These are phyloP conservation scores for Hanseniaspora taiwanica DNA, from an alignment of 805 yeast species.

Conservation along the genomic window DNA sequence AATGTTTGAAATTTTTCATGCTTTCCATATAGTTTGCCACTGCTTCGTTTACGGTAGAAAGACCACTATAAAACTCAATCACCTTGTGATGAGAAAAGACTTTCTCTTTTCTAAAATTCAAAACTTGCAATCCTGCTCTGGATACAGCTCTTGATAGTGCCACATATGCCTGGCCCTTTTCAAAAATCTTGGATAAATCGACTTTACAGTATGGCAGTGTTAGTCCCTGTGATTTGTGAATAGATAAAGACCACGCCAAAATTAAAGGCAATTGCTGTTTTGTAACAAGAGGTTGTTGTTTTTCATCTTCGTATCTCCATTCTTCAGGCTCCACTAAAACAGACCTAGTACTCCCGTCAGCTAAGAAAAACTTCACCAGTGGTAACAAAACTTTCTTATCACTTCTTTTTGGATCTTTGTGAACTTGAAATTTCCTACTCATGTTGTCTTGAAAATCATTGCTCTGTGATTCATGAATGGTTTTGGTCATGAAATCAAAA, in stretches of 20 bases:
- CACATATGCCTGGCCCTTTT: constrained; percentile 91
- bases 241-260: constrained; percentile 93
- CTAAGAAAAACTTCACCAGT: constrained; percentile 57
- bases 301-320: constrained; percentile 69
- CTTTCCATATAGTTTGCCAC: constrained; percentile 5
- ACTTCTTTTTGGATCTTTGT: constrained; percentile 28
- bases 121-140: constrained; percentile 69
- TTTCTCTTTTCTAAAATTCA: constrained; percentile 50
- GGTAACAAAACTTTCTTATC: constrained; percentile 35
- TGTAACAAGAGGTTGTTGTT: constrained; percentile 51
- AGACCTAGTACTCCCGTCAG: constrained; percentile 61
- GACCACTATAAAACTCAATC: constrained; percentile 45
- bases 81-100: constrained; percentile 66
- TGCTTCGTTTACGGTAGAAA: constrained; percentile 25
- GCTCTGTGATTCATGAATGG: constrained; percentile 6
- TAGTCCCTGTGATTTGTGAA: constrained; percentile 94
- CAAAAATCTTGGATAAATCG: constrained; percentile 65
- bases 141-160: constrained; percentile 85
- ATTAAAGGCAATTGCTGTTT: constrained; percentile 76
- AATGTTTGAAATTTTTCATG: neutral
- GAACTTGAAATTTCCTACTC: constrained; percentile 36
- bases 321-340: constrained; percentile 70
- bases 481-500: constrained; percentile 8
- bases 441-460: constrained; percentile 21
- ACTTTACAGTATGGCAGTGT: constrained; percentile 66